Evolutionary conservation across 441 rosid genomes (phyloP).

Genomic region (Populus tomentosa): DNA sequence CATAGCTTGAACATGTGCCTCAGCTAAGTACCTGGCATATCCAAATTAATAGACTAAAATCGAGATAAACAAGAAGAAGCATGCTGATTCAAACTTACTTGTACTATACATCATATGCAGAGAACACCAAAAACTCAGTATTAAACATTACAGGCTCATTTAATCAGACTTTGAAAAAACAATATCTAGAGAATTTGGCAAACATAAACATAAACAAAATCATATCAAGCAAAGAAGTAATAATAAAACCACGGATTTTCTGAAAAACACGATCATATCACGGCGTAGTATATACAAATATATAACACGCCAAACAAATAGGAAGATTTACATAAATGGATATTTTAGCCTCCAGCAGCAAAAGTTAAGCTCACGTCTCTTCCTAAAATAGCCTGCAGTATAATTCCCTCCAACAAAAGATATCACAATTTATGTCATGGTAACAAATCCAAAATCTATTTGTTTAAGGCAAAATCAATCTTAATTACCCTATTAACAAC

Average conservation of each 20-base stretch:
- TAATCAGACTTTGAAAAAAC: background rate
- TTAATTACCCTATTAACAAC: background rate
- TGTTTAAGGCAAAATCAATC: background rate
- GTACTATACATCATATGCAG: background rate
- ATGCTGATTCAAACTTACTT: background rate
- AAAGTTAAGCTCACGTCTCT: background rate
- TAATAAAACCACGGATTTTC: background rate
- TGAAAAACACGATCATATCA: background rate
- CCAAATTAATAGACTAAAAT: background rate
- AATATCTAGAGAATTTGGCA: background rate
- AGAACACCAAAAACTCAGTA: background rate
- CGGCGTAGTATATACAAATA: background rate
- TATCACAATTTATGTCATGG: background rate
- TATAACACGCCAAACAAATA: background rate
- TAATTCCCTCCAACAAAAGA: background rate
- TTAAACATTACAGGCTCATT: background rate
- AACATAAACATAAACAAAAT: background rate
- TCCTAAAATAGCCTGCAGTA: background rate
- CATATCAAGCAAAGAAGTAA: background rate
- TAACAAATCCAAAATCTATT: background rate
- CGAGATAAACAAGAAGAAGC: background rate
- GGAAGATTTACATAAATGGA: background rate
- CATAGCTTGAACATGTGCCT: conserved; percentile 98
- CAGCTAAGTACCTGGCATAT: conserved; percentile 75
- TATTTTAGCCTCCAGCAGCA: background rate